Evolutionary conservation across 202 grass and related monocot genomes (phyloP).

Genomic region (Carex arenaria): DNA sequence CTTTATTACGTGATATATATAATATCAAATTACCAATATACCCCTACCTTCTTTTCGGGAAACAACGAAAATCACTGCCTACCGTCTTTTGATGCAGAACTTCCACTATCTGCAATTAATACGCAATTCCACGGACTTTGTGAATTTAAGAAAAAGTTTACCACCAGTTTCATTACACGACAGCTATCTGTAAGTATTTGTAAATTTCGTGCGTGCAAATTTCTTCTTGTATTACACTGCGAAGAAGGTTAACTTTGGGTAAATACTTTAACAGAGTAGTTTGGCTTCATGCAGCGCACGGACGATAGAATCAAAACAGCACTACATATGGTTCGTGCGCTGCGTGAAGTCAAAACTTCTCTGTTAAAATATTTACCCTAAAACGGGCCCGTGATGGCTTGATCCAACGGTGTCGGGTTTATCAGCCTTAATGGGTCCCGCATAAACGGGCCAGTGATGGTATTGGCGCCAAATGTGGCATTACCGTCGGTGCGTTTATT

Average conservation of each 20-base stretch:
- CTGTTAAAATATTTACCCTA: no score
- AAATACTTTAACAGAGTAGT: no score
- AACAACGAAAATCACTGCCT: background rate
- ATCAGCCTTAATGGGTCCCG: background rate
- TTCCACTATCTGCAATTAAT: background rate
- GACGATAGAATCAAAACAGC: no score
- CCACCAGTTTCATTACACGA: background rate
- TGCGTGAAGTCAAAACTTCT: no score
- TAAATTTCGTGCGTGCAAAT: background rate
- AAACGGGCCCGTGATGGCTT: background rate
- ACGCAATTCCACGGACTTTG: background rate
- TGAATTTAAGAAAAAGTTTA: background rate
- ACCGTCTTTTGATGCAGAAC: background rate
- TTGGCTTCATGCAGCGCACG: no score
- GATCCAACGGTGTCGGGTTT: constrained; percentile 7
- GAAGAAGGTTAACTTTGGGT: background rate
- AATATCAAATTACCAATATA: constrained; percentile 21
- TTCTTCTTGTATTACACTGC: background rate
- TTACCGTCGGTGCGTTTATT: constrained; percentile 9
- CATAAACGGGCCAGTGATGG: background rate
- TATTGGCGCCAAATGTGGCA: background rate
- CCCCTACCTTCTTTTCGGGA: constrained; percentile 5
- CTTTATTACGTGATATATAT: constrained; percentile 15
- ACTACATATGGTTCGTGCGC: no score
- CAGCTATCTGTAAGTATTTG: background rate